Percentiles rank a stretch among this genome's conserved stretches.
phyloP scores from a whole-genome alignment of 441 rosid species.

The Omphalea diandra region DNA sequence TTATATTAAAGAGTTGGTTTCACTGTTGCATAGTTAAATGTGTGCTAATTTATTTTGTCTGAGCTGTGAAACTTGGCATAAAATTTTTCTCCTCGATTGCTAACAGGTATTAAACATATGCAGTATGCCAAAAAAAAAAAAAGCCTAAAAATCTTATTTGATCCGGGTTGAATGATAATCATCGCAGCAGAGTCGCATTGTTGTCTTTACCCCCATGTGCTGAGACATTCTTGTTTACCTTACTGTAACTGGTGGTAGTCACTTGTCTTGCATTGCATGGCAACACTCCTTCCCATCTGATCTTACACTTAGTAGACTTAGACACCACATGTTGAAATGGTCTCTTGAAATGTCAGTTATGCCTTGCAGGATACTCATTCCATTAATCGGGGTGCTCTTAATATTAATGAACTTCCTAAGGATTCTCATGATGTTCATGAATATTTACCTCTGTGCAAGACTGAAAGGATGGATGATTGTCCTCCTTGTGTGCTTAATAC shows the following conservation, averaged over 20 bases:
- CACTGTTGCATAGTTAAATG: not conserved
- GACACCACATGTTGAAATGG: not conserved
- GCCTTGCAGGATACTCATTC: constrained; percentile 42
- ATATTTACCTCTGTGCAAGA: constrained; percentile 43
- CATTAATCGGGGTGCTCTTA: constrained; percentile 28
- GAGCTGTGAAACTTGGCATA: not conserved
- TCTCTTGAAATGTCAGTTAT: constrained; percentile 14
- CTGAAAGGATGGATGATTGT: constrained; percentile 46
- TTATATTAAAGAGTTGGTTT: not conserved
- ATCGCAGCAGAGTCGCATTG: not conserved
- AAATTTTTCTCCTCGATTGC: not conserved
- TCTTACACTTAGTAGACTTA: too few species aligned
- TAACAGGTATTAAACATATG: not conserved
- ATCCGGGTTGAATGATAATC: not conserved
- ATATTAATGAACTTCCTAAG: constrained; percentile 42
- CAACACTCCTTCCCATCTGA: not conserved
- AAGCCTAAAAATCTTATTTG: not conserved
- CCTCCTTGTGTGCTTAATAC: constrained; percentile 54
- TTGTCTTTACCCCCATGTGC: not conserved
- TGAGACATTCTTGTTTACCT: not conserved
- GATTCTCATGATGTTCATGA: constrained; percentile 39
- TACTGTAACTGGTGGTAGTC: not conserved
- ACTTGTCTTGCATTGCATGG: not conserved
- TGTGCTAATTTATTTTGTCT: not conserved
- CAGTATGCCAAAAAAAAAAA: not conserved